These are phyloP conservation scores for Podaxis sp. DNA, from an alignment of 768 basidiomycete species.

Conservation along the genomic window DNA sequence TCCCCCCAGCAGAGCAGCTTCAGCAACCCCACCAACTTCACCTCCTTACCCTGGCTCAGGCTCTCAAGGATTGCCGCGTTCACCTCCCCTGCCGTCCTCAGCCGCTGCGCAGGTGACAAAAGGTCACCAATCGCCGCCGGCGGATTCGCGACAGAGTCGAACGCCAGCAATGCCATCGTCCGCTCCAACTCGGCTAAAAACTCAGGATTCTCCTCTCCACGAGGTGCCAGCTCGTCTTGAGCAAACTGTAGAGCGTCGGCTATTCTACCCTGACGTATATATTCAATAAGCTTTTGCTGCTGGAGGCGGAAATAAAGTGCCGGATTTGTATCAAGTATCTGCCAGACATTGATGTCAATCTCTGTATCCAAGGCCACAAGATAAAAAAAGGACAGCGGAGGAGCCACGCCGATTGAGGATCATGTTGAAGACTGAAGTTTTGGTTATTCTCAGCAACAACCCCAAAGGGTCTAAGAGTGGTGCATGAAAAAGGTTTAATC, in stretches of 20 bases:
- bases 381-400: slow-evolving; percentile 9
- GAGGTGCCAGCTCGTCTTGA: slow-evolving; percentile 89
- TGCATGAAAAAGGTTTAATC: slow-evolving; percentile 97
- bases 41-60: slow-evolving; percentile 88
- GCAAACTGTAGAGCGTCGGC: slow-evolving; percentile 86
- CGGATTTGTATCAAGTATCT: slow-evolving; percentile 97
- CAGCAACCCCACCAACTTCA: slow-evolving; percentile 81
- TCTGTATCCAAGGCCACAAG: slow-evolving; percentile 14
- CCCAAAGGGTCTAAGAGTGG: slow-evolving; percentile 83
- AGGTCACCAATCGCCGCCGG: slow-evolving; percentile 75
- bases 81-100: slow-evolving; percentile 94
- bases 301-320: slow-evolving; percentile 93
- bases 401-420: slow-evolving; percentile 31
- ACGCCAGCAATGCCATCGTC: slow-evolving; percentile 91
- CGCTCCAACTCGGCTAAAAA: slow-evolving; percentile 90
- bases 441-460: slow-evolving; percentile 85
- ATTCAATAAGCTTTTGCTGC: slow-evolving; percentile 94
- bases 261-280: slow-evolving; percentile 80
- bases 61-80: slow-evolving; percentile 95
- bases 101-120: slow-evolving; percentile 80
- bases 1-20: slow-evolving; percentile 90
- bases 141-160: slow-evolving; percentile 59
- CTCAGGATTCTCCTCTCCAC: slow-evolving; percentile 93
- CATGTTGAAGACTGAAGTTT: slow-evolving; percentile 99
- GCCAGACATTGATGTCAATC: slow-evolving; percentile 19